phyloP scores from a whole-genome alignment of 768 basidiomycete species.

The Mycena maculata region DNA sequence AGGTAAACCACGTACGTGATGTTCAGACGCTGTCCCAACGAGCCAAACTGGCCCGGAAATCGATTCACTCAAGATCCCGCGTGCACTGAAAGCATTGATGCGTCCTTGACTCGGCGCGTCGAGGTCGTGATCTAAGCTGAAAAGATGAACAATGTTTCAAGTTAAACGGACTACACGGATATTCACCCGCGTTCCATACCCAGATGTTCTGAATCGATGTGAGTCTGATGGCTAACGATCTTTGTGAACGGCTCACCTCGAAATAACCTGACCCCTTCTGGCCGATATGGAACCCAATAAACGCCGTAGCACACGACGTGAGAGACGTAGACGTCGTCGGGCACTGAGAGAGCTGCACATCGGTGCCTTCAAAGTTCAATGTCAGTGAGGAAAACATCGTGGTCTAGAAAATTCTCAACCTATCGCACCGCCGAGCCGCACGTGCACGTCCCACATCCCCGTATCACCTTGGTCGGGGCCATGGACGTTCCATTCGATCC shows the following conservation, averaged over 20 bases:
- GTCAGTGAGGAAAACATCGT: neutral
- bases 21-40: slow-evolving; percentile 20
- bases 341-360: slow-evolving; percentile 45
- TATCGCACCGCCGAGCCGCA: slow-evolving; percentile 36
- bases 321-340: slow-evolving; percentile 40
- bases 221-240: neutral
- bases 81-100: slow-evolving; percentile 16
- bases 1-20: neutral
- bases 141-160: neutral
- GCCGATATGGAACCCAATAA: slow-evolving; percentile 55
- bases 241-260: neutral
- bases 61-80: slow-evolving; percentile 11
- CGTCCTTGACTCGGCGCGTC: slow-evolving; percentile 7
- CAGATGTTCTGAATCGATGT: slow-evolving; percentile 8
- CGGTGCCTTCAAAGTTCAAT: slow-evolving; percentile 39
- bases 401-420: neutral
- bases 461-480: slow-evolving; percentile 28
- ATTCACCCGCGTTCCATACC: slow-evolving; percentile 13
- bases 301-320: slow-evolving; percentile 55
- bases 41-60: slow-evolving; percentile 19
- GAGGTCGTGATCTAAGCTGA: slow-evolving; percentile 15
- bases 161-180: neutral
- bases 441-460: slow-evolving; percentile 34
- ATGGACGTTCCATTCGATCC: slow-evolving; percentile 51
- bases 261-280: slow-evolving; percentile 9